These are phyloP conservation scores for Climacium dendroides DNA, from an alignment of 225 moss, liverwort and hornwort genomes.

Conservation along the genomic window DNA sequence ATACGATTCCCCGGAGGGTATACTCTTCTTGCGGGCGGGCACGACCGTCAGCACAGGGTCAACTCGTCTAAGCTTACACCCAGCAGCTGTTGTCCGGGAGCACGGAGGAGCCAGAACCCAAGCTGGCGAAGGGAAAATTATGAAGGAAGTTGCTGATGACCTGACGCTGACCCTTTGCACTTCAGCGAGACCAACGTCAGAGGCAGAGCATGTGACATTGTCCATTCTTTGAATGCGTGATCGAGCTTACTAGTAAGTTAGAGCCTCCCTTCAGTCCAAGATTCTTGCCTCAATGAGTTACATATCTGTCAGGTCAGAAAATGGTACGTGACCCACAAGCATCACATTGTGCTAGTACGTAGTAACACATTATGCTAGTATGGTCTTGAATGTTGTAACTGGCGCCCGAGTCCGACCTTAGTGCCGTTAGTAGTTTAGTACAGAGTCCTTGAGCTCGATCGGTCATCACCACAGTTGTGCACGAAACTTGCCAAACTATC, in stretches of 20 bases:
- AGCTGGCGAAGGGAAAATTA: neutral
- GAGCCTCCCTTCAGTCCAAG: slow-evolving; percentile 61
- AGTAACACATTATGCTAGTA: neutral
- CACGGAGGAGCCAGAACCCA: neutral
- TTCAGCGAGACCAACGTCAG: slow-evolving; percentile 8
- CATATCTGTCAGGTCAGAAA: neutral
- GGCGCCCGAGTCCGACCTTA: neutral
- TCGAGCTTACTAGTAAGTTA: slow-evolving; percentile 2
- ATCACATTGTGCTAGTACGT: neutral
- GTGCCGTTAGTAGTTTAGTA: neutral
- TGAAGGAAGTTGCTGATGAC: slow-evolving; percentile 18
- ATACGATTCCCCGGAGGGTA: neutral
- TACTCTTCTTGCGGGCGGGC: neutral
- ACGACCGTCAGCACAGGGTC: slow-evolving; percentile 16
- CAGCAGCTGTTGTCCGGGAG: neutral
- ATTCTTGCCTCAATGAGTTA: neutral
- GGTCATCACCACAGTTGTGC: neutral
- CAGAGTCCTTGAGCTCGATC: neutral
- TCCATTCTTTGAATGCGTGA: slow-evolving; percentile 12
- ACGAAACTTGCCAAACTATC: neutral
- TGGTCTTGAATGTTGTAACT: neutral
- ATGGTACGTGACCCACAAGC: neutral
- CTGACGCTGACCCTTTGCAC: slow-evolving; percentile 36
- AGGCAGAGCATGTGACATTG: neutral
- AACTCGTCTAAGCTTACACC: slow-evolving; percentile 21